Conservation (phyloP, 139 green algal species). For the Deuterostichococcus epilithicus region DNA sequence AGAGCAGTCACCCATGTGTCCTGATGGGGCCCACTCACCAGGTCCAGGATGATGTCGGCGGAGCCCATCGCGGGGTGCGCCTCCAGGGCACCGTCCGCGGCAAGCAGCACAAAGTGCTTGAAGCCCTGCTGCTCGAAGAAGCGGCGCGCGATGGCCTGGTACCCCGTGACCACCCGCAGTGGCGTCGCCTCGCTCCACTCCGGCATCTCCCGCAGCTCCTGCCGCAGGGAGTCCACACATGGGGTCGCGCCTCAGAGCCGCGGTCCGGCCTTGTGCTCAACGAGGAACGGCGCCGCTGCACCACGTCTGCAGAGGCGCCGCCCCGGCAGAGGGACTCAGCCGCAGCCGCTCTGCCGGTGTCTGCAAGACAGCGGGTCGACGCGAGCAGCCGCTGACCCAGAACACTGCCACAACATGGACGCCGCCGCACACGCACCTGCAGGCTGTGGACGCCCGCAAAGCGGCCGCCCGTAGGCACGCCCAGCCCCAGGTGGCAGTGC, state of each 20-base stretch:
- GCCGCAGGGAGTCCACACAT: too few relatives aligned
- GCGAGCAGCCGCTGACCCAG: too few relatives aligned
- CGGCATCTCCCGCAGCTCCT: constrained; percentile 62
- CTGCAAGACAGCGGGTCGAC: too few relatives aligned
- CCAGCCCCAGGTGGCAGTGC: constrained; percentile 91
- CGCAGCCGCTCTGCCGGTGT: too few relatives aligned
- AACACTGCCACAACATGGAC: too few relatives aligned
- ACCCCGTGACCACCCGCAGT: constrained; percentile 74
- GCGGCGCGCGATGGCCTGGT: constrained; percentile 58
- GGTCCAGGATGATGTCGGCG: constrained; percentile 97
- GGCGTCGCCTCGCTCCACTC: constrained; percentile 75
- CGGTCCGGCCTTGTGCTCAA: too few relatives aligned
- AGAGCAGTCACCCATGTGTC: too few relatives aligned
- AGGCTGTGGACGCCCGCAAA: constrained; percentile 69
- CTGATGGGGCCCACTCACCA: too few relatives aligned
- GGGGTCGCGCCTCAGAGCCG: too few relatives aligned
- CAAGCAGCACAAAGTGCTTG: constrained; percentile 80
- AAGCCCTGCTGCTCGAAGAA: constrained; percentile 89
- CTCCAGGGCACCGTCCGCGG: constrained; percentile 90
- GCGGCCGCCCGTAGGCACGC: constrained; percentile 72
- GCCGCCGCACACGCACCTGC: constrained; percentile 28
- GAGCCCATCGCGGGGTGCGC: constrained; percentile 94
- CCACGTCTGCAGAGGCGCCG: too few relatives aligned
- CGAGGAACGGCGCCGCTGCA: too few relatives aligned
- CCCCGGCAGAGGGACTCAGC: too few relatives aligned